Evolutionary conservation across 148 eudicot species (phyloP).

Genomic region (Fallopia convolvulus): DNA sequence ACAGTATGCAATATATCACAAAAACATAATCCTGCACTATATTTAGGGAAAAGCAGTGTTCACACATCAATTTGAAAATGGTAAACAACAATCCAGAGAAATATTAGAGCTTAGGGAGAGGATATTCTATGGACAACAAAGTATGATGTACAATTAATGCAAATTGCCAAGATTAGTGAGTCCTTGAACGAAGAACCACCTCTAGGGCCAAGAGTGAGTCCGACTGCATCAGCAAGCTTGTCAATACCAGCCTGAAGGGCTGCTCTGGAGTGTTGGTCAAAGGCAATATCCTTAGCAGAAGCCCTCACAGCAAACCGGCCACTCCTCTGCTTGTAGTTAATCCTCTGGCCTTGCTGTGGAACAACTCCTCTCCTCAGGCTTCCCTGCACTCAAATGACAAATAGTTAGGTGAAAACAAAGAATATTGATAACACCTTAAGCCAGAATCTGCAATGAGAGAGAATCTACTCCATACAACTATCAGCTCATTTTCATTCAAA

Average conservation of each 20-base stretch:
- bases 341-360: conserved; percentile 50
- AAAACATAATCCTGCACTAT: not conserved
- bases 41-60: not conserved
- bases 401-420: not conserved
- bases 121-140: not conserved
- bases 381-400: conserved; percentile 26
- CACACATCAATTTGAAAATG: not conserved
- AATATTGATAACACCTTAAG: not conserved
- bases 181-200: conserved; percentile 27
- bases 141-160: not conserved
- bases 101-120: not conserved
- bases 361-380: conserved; percentile 39
- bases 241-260: conserved; percentile 93
- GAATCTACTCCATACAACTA: not conserved
- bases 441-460: not conserved
- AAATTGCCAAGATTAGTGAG: not conserved
- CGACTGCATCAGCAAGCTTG: conserved; percentile 88
- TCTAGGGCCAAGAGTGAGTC: conserved; percentile 93
- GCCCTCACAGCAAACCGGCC: conserved; percentile 63
- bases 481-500: not conserved
- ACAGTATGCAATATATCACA: not conserved
- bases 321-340: conserved; percentile 32
- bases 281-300: conserved; percentile 72
- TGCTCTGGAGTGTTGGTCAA: conserved; percentile 70
- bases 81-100: not conserved